phyloP scores from a whole-genome alignment of 75 land plant species.

The Pinus taeda region DNA sequence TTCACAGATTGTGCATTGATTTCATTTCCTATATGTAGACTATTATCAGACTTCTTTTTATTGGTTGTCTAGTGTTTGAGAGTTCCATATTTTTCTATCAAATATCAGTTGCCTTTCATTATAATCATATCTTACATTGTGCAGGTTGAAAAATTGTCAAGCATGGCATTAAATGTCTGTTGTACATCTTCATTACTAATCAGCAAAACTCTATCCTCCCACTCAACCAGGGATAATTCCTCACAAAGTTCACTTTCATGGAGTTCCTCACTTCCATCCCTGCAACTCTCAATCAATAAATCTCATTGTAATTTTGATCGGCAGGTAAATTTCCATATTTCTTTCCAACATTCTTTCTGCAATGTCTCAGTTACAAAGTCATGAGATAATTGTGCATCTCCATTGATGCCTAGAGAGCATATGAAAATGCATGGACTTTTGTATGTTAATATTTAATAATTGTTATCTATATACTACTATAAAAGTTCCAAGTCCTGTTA shows the following conservation, averaged over 20 bases:
- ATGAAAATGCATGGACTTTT: not conserved
- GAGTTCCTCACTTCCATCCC: slow-evolving; percentile 5
- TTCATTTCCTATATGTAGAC: too few species aligned
- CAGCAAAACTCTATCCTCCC: not conserved
- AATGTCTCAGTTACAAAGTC: not conserved
- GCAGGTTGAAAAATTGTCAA: not conserved
- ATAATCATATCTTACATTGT: not conserved
- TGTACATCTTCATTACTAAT: not conserved
- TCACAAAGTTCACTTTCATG: not conserved
- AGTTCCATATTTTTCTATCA: not conserved
- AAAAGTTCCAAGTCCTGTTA: not conserved
- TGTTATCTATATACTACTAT: too few species aligned
- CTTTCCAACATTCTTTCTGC: not conserved
- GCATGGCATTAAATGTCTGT: slow-evolving; percentile 2
- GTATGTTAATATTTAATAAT: not conserved
- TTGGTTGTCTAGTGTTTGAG: too few species aligned
- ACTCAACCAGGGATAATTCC: slow-evolving; percentile 2
- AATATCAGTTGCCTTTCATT: not conserved
- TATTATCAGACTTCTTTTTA: too few species aligned
- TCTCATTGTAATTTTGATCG: not conserved
- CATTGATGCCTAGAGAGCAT: not conserved
- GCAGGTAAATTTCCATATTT: not conserved
- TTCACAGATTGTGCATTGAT: too few species aligned
- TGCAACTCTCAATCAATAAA: not conserved
- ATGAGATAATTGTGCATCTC: not conserved